Percentiles rank a stretch among this genome's conserved stretches.
Conservation (phyloP, 163 green algal species). For the Scenedesmus sp. region DNA sequence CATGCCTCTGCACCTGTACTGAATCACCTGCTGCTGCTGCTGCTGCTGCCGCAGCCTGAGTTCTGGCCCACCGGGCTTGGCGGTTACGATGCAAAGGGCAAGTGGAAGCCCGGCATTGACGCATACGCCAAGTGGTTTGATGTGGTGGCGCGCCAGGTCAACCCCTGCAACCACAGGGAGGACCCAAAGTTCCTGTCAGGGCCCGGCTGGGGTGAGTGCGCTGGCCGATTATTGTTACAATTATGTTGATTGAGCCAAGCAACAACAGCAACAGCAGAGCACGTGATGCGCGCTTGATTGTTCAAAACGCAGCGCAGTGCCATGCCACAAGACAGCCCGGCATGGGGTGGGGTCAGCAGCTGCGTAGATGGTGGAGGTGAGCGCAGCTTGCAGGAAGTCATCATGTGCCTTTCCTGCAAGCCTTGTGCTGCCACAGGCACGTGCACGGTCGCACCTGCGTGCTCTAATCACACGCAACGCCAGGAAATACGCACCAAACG, state of each 20-base stretch:
- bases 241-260: background rate
- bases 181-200: slow-evolving; percentile 8
- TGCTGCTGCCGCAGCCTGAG: slow-evolving; percentile 41
- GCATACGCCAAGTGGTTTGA: slow-evolving; percentile 32
- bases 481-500: no score
- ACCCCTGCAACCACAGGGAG: slow-evolving; percentile 26
- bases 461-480: background rate
- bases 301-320: background rate
- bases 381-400: no score
- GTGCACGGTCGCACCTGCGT: background rate
- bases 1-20: background rate
- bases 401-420: background rate
- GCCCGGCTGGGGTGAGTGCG: slow-evolving; percentile 42
- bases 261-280: background rate
- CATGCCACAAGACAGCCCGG: background rate
- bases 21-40: background rate
- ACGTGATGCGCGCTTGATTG: background rate
- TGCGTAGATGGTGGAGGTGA: background rate
- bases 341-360: background rate
- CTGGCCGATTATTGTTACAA: background rate
- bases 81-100: slow-evolving; percentile 15
- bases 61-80: slow-evolving; percentile 50
- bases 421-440: background rate
- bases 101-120: slow-evolving; percentile 25
- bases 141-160: slow-evolving; percentile 12